Percentiles rank a stretch among this genome's conserved stretches.
Conservation (phyloP, 345 rosid genomes). For the Citrus cavaleriei region DNA sequence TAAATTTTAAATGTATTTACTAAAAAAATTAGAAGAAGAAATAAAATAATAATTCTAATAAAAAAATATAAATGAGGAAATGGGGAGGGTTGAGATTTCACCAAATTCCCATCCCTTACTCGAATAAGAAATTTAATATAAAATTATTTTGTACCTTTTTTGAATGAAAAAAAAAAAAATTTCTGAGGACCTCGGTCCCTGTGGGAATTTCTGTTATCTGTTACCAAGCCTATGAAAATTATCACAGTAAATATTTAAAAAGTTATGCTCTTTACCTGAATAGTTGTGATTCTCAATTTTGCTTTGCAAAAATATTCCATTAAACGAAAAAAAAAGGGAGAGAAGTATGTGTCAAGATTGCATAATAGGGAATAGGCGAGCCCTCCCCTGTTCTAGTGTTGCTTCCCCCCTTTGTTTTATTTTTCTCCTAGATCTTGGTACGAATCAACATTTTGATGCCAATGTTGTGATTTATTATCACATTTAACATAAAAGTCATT, state of each 20-base stretch:
- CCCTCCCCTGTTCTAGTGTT: neutral
- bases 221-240: slow-evolving; percentile 69
- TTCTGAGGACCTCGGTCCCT: too few species aligned
- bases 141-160: too few species aligned
- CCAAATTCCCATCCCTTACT: fast-evolving
- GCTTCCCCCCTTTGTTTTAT: slow-evolving; percentile 13
- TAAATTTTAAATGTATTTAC: too few species aligned
- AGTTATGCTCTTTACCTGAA: slow-evolving; percentile 36
- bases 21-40: too few species aligned
- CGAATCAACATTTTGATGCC: slow-evolving; percentile 11
- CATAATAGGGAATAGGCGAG: neutral
- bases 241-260: slow-evolving; percentile 83
- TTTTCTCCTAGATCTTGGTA: neutral
- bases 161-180: too few species aligned
- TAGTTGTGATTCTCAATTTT: slow-evolving; percentile 1
- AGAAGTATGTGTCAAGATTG: neutral
- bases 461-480: slow-evolving; percentile 7
- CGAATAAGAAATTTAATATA: too few species aligned
- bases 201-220: too few species aligned
- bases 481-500: slow-evolving; percentile 5
- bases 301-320: neutral
- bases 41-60: too few species aligned
- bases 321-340: neutral
- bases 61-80: too few species aligned
- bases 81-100: too few species aligned